Conservation (phyloP, 2,329 filamentous ascomycete species). For the Metarhizium rileyi region DNA sequence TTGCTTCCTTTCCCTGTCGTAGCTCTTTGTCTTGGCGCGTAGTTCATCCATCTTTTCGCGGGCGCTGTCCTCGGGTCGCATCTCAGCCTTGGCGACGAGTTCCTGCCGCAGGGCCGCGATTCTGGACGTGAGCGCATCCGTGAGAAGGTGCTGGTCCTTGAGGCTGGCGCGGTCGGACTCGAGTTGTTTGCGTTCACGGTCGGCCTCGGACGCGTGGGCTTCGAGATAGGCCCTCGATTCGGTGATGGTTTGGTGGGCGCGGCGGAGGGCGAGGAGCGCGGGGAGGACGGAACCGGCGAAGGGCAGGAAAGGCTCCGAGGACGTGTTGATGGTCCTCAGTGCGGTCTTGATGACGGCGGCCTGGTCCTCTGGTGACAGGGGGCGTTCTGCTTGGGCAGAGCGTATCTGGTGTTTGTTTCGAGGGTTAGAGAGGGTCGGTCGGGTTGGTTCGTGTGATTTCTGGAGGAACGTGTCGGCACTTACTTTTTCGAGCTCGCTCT, state of each 20-base stretch:
- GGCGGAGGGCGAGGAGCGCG: conserved; percentile 60
- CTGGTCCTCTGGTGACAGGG: conserved; percentile 21
- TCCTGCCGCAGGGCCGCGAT: conserved; percentile 50
- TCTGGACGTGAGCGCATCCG: conserved; percentile 42
- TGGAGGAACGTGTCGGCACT: conserved; percentile 1
- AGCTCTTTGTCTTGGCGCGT: conserved; percentile 45
- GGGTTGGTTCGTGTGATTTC: too few relatives aligned
- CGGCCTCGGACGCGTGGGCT: conserved; percentile 31
- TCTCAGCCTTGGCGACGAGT: conserved; percentile 45
- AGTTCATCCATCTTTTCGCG: conserved; percentile 54
- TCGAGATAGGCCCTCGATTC: conserved; percentile 53
- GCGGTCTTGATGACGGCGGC: conserved; percentile 47
- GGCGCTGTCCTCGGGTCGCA: conserved; percentile 51
- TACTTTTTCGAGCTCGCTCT: conserved; percentile 39
- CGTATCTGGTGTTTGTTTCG: conserved; percentile 16
- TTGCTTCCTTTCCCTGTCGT: conserved; percentile 49
- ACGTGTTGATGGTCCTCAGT: conserved; percentile 52
- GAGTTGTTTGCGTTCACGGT: conserved; percentile 35
- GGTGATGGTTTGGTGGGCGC: conserved; percentile 51
- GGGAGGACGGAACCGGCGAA: conserved; percentile 58
- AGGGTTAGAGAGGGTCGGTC: neutral
- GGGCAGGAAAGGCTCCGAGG: conserved; percentile 56
- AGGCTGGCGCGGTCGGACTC: conserved; percentile 41
- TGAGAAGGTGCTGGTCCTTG: conserved; percentile 46
- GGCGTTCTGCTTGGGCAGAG: conserved; percentile 12